Evolutionary conservation across 192 early-diverging fungal genomes (phyloP).

Genomic region (Coemansia furcata): DNA sequence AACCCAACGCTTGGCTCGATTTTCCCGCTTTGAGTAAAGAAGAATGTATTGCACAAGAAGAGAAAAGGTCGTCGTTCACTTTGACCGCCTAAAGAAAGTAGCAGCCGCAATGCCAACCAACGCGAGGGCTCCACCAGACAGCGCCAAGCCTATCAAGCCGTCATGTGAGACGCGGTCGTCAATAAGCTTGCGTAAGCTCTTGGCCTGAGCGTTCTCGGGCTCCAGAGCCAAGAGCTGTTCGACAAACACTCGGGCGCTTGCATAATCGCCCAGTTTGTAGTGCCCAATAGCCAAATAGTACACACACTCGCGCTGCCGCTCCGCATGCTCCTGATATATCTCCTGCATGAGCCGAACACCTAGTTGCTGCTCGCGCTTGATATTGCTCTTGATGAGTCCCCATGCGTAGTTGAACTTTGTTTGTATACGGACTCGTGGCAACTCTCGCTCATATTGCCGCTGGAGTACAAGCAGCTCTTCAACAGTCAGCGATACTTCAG

Average conservation of each 20-base stretch:
- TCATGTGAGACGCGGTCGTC: slow-evolving; percentile 81
- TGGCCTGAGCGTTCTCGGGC: slow-evolving; percentile 80
- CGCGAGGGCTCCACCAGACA: slow-evolving; percentile 75
- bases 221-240: slow-evolving; percentile 80
- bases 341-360: slow-evolving; percentile 80
- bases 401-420: slow-evolving; percentile 98
- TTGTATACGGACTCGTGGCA: slow-evolving; percentile 69
- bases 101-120: slow-evolving; percentile 59
- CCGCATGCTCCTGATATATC: slow-evolving; percentile 79
- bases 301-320: slow-evolving; percentile 88
- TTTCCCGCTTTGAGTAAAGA: not conserved
- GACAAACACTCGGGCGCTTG: slow-evolving; percentile 76
- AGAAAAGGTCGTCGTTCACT: slow-evolving; percentile 8
- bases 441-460: slow-evolving; percentile 70
- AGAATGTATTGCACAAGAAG: not conserved
- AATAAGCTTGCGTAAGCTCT: slow-evolving; percentile 68
- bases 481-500: slow-evolving; percentile 31
- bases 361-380: slow-evolving; percentile 64
- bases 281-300: slow-evolving; percentile 92
- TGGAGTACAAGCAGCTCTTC: slow-evolving; percentile 58
- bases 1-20: not conserved
- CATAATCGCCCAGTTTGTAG: slow-evolving; percentile 88
- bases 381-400: slow-evolving; percentile 76
- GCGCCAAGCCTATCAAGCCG: slow-evolving; percentile 85
- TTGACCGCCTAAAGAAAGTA: slow-evolving; percentile 49